phyloP scores from a whole-genome alignment of 805 yeast genomes.

The Saccharomycopsis olivae region DNA sequence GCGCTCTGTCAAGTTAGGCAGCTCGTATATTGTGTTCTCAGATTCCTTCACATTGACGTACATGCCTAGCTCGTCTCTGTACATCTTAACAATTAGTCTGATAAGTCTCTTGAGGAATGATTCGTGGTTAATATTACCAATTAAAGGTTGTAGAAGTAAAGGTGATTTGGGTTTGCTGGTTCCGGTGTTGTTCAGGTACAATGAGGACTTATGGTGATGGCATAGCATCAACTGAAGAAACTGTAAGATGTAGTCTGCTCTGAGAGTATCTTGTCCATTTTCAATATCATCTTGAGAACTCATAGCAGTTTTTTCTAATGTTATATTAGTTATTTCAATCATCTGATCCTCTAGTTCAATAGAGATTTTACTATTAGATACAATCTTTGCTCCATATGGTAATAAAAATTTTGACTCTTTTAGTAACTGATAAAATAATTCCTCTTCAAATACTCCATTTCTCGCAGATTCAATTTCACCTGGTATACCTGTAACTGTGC shows the following conservation, averaged over 20 bases:
- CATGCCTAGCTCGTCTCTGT: conserved; percentile 1
- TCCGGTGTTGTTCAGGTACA: conserved; percentile 21
- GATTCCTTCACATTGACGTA: neutral
- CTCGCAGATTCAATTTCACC: conserved; percentile 60
- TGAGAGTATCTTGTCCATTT: conserved; percentile 26
- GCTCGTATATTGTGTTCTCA: neutral
- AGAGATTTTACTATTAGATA: conserved; percentile 50
- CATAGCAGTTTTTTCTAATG: conserved; percentile 19
- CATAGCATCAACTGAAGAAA: conserved; percentile 53
- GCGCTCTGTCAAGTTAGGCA: neutral
- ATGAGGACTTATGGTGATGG: conserved; percentile 41
- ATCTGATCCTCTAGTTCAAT: conserved; percentile 56
- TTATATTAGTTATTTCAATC: conserved; percentile 60
- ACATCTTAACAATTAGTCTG: conserved; percentile 3
- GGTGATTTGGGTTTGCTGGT: conserved; percentile 22
- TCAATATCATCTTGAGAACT: conserved; percentile 24
- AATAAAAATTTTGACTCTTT: conserved; percentile 65
- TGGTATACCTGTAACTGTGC: conserved; percentile 29
- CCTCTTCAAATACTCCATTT: conserved; percentile 76
- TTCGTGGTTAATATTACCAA: conserved; percentile 51
- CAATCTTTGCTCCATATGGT: conserved; percentile 57
- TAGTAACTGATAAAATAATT: conserved; percentile 65
- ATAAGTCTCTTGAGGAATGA: conserved; percentile 24
- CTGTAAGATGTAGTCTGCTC: conserved; percentile 44
- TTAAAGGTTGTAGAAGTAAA: conserved; percentile 42